A percentile compares a stretch with the other conserved stretches of the same genome.
phyloP scores from a whole-genome alignment of 352 stramenopile genomes.

The Pythium angustatum region DNA sequence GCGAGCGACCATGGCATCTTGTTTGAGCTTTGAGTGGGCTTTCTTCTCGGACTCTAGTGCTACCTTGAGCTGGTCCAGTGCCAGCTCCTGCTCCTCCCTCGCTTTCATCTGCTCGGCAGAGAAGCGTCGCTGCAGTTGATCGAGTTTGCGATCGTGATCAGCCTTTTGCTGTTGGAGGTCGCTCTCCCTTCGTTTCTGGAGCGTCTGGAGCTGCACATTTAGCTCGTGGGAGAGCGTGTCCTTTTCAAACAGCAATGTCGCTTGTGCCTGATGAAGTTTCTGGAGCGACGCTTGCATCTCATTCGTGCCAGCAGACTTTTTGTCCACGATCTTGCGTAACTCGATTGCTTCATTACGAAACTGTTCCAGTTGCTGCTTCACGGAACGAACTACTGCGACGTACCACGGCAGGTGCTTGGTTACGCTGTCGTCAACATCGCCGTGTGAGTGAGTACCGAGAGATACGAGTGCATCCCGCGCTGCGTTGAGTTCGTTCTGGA shows the following conservation, averaged over 20 bases:
- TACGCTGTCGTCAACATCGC: slow-evolving; percentile 30
- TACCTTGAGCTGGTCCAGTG: slow-evolving; percentile 11
- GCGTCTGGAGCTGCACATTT: slow-evolving; percentile 46
- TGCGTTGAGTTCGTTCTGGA: slow-evolving; percentile 48
- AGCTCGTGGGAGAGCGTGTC: slow-evolving; percentile 65
- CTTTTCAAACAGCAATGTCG: slow-evolving; percentile 68
- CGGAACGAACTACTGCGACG: slow-evolving; percentile 31
- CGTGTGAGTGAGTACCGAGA: slow-evolving; percentile 18
- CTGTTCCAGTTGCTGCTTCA: slow-evolving; percentile 33
- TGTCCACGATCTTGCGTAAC: slow-evolving; percentile 22
- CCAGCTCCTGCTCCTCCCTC: slow-evolving; percentile 57
- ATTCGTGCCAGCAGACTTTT: slow-evolving; percentile 28
- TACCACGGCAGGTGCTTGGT: slow-evolving; percentile 66
- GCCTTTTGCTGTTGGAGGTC: slow-evolving; percentile 53
- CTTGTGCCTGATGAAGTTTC: slow-evolving; percentile 50
- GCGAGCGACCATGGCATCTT: slow-evolving; percentile 20
- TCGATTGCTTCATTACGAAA: slow-evolving; percentile 36
- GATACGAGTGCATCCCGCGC: slow-evolving; percentile 44
- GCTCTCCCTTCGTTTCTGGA: slow-evolving; percentile 54
- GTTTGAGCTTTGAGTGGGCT: slow-evolving; percentile 31
- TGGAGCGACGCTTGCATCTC: slow-evolving; percentile 34
- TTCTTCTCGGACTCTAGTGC: slow-evolving; percentile 30
- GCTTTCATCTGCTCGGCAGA: slow-evolving; percentile 50
- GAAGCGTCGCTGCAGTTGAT: slow-evolving; percentile 56
- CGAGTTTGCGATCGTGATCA: slow-evolving; percentile 51